Conservation (phyloP, 2,329 filamentous ascomycete genomes). For the Escovopsis sp. region DNA sequence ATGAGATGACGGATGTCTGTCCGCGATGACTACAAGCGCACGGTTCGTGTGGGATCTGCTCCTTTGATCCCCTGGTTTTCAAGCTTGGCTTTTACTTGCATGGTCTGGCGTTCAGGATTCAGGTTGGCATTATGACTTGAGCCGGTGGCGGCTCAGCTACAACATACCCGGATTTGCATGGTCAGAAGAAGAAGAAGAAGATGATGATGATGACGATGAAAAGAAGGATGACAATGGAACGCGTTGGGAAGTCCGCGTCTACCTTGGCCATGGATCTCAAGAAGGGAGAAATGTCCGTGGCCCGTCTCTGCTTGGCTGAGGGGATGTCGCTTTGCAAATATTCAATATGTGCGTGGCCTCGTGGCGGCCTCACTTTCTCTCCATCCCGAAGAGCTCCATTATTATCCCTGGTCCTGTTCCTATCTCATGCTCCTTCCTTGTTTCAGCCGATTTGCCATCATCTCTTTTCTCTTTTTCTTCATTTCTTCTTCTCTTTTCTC, state of each 20-base stretch:
- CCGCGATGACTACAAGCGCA: too few species aligned
- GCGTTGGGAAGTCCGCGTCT: conserved; percentile 10
- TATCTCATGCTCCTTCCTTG: not conserved
- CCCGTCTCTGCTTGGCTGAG: conserved; percentile 2
- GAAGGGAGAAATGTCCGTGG: conserved; percentile 1
- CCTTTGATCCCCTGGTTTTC: conserved; percentile 3
- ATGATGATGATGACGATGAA: not conserved
- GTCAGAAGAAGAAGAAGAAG: not conserved
- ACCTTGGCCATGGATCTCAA: conserved; percentile 2
- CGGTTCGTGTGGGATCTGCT: too few species aligned
- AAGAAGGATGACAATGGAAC: conserved; percentile 1
- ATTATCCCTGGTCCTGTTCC: not conserved
- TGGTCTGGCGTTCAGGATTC: conserved; percentile 12
- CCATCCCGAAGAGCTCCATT: not conserved
- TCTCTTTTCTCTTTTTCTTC: not conserved
- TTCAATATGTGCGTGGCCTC: not conserved
- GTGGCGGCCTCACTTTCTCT: not conserved
- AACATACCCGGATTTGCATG: conserved; percentile 16
- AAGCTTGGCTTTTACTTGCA: conserved; percentile 12
- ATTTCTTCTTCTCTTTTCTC: not conserved
- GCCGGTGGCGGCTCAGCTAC: conserved; percentile 9
- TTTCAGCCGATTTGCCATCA: too few species aligned
- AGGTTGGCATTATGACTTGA: conserved; percentile 9
- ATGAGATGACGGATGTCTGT: conserved; percentile 2
- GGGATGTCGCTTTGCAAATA: conserved; percentile 1